Base-by-base conservation (phyloP, 1,284 basidiomycete species). In the Ceratobasidium sp. region DNA sequence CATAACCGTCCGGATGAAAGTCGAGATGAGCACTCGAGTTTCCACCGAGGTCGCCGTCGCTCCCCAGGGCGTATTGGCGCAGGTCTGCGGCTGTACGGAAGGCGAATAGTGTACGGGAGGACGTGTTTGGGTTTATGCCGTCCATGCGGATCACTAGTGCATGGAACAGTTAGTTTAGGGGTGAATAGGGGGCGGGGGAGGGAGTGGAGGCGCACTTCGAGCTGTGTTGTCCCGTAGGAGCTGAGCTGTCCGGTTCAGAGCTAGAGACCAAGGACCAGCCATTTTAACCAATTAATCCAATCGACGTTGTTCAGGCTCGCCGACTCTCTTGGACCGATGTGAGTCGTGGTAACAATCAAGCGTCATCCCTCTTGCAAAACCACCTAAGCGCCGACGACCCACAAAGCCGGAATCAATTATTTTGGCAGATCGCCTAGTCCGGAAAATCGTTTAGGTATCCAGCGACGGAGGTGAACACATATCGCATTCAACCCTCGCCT, bases 11-110 rank as follows among this genome's bases (percentile, higher is more conserved):
- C 47, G 86, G 84, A 78, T 91, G 89, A 41, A 94, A 82, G 65
- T 89, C 89, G 45, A 95, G 84, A 76, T 91, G 81, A 8, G 89
- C 90, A 0, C 90, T 90, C 2, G 94, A 94, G n/a, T 88, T 87
- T 1, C 96, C 96, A 1, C 95, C 95, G 65, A 96, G 90, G 82
- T 97, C 95, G 2, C 87, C 86, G 82, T 97, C 95, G 79, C 91
- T 93, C 2, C 95, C 95, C 0, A 88, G 89, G 0, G 90, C 92
- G 76, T 90, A 90, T 33, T 87, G 84, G n/a, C 86, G 78, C 50
- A 93, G 79, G 76, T 92, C 89, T 54, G 87, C 84, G 29, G 80
- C 83, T 0, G 87, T 86, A 78, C 91, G 89, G 81, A 94, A 88
- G 11, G 85, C 86, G 79, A 89, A 90, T 50, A 94, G 85, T 0